These are phyloP conservation scores for Trametes cingulata DNA, from an alignment of 768 basidiomycete genomes.

Conservation along the genomic window DNA sequence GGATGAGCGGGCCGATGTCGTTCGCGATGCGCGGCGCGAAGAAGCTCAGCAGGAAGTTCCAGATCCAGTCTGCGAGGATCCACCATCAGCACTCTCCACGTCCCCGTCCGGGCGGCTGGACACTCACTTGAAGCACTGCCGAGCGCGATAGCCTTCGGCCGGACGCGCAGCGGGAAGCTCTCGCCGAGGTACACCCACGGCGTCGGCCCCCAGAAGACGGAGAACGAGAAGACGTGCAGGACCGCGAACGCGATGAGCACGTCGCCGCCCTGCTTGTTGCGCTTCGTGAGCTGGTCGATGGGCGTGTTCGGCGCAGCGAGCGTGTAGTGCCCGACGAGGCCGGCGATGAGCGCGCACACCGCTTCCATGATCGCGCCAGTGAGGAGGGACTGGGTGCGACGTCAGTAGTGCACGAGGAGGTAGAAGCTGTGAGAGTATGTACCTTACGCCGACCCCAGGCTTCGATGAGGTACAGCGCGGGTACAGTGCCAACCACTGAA, in stretches of 20 bases:
- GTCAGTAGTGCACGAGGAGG: neutral
- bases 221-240: constrained; percentile 72
- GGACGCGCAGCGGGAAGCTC: constrained; percentile 79
- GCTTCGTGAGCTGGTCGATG: constrained; percentile 46
- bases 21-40: constrained; percentile 68
- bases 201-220: constrained; percentile 76
- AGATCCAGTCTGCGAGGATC: constrained; percentile 57
- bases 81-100: no score
- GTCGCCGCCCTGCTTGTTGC: constrained; percentile 63
- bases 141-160: constrained; percentile 77
- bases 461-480: constrained; percentile 72
- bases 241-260: constrained; percentile 74
- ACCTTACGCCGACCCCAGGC: constrained; percentile 71
- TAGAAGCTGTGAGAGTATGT: constrained; percentile 11
- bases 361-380: constrained; percentile 64
- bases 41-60: constrained; percentile 77
- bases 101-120: no score
- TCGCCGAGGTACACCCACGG: constrained; percentile 75
- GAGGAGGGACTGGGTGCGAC: constrained; percentile 55
- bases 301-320: constrained; percentile 57
- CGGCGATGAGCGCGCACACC: constrained; percentile 63
- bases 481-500: constrained; percentile 70
- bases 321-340: constrained; percentile 68
- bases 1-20: constrained; percentile 70
- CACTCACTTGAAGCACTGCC: constrained; percentile 59